Conservation (phyloP, 2,329 filamentous ascomycete species). For the Alternaria sp. region DNA sequence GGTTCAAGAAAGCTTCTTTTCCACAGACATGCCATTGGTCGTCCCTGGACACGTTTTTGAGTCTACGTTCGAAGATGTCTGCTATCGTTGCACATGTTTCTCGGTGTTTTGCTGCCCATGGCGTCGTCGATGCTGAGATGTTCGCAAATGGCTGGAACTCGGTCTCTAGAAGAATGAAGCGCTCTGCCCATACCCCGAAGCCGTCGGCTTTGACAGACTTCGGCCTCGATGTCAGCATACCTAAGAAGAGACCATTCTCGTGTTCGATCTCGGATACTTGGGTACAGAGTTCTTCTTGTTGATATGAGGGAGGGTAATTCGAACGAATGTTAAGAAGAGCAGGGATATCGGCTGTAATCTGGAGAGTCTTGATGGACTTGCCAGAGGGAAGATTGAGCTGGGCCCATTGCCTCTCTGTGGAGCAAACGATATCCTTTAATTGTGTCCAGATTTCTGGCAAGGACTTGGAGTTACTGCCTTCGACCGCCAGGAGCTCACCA, state of each 20-base stretch:
- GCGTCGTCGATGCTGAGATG: conserved; percentile 27
- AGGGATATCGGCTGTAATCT: conserved; percentile 24
- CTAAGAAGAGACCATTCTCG: conserved; percentile 31
- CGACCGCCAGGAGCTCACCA: conserved; percentile 35
- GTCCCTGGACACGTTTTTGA: conserved; percentile 39
- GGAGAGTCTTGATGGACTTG: conserved; percentile 33
- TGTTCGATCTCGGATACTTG: conserved; percentile 31
- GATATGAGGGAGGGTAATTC: not conserved
- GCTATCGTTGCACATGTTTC: conserved; percentile 18
- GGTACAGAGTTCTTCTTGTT: not conserved
- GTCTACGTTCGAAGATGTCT: conserved; percentile 38
- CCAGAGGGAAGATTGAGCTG: conserved; percentile 33
- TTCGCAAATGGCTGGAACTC: conserved; percentile 34
- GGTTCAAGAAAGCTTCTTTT: conserved; percentile 34
- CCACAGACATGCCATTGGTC: conserved; percentile 41
- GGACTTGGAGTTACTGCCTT: conserved; percentile 33
- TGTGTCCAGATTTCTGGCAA: conserved; percentile 31
- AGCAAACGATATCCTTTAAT: conserved; percentile 28
- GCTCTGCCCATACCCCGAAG: conserved; percentile 38
- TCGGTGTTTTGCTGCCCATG: conserved; percentile 23
- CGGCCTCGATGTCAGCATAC: conserved; percentile 34
- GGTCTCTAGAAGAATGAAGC: conserved; percentile 41
- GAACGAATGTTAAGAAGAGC: conserved; percentile 28
- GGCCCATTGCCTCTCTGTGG: conserved; percentile 18
- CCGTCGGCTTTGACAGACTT: conserved; percentile 25